These are phyloP conservation scores for Macaranga tanarius DNA, from an alignment of 441 rosid genomes.

Conservation along the genomic window DNA sequence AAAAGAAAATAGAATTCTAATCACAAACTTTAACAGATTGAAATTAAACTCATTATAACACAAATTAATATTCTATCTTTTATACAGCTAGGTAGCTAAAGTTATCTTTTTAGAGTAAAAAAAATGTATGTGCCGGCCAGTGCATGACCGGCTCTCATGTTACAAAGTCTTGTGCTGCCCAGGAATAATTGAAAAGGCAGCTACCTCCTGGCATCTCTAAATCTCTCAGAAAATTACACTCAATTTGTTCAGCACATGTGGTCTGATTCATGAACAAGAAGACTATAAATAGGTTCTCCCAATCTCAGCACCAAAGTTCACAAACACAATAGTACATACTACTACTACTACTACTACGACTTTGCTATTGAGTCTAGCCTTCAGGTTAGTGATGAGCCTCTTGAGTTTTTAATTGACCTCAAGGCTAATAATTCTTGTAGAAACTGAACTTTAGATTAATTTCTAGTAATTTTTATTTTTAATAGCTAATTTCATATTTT, in stretches of 20 bases:
- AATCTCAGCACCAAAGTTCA: background rate
- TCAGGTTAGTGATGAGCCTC: too few species aligned
- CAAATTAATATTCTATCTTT: background rate
- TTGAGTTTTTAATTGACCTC: too few species aligned
- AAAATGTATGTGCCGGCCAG: constrained; percentile 22
- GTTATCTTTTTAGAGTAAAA: background rate
- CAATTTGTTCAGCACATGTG: background rate
- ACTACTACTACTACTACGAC: too few species aligned
- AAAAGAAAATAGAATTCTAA: too few species aligned
- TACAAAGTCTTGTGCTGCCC: background rate
- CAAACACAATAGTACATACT: background rate
- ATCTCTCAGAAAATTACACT: constrained; percentile 18
- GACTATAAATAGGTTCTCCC: background rate
- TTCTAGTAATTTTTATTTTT: too few species aligned
- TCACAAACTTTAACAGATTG: too few species aligned
- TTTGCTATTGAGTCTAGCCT: too few species aligned
- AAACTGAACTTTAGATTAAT: too few species aligned
- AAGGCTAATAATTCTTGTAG: too few species aligned
- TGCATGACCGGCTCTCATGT: background rate
- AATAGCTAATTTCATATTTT: background rate
- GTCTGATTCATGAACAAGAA: background rate
- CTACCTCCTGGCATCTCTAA: constrained; percentile 29
- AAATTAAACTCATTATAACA: background rate
- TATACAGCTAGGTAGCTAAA: too few species aligned
- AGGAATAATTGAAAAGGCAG: constrained; percentile 20